These are phyloP conservation scores for Aspergillus cavernicola DNA, from an alignment of 495 filamentous ascomycete species.

Conservation along the genomic window DNA sequence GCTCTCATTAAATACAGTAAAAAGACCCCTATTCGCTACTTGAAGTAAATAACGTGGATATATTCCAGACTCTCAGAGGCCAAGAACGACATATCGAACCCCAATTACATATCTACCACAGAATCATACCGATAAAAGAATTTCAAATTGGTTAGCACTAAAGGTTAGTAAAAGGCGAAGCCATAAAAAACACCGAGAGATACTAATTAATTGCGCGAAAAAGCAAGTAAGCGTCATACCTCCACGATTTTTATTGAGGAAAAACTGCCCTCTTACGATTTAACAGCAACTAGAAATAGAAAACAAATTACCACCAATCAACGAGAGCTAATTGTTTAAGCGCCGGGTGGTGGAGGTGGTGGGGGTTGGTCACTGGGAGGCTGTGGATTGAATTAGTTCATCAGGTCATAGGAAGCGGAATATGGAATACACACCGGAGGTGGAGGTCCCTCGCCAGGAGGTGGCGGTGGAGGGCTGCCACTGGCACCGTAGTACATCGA, in stretches of 20 bases:
- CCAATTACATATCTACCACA: too few species aligned
- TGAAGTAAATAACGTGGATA: too few species aligned
- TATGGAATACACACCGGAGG: slow-evolving; percentile 48
- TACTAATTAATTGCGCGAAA: background rate
- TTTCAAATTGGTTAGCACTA: slow-evolving; percentile 3
- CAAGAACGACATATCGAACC: background rate
- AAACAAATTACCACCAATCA: background rate
- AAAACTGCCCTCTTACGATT: background rate
- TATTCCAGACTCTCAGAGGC: too few species aligned
- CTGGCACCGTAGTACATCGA: slow-evolving; percentile 60
- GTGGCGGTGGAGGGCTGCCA: slow-evolving; percentile 63
- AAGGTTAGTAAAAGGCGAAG: background rate
- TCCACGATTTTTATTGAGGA: too few species aligned
- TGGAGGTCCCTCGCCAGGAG: slow-evolving; percentile 59
- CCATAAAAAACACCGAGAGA: background rate
- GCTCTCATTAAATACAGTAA: too few species aligned
- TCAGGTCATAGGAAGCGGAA: background rate
- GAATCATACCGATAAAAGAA: too few species aligned
- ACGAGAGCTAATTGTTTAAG: background rate
- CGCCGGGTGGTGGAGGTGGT: slow-evolving; percentile 53
- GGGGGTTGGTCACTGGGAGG: slow-evolving; percentile 70
- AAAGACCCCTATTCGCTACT: too few species aligned
- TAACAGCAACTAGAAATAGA: background rate
- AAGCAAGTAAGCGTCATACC: background rate
- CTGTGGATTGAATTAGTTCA: slow-evolving; percentile 25